Base-by-base conservation (phyloP, 306 rosid species). In the Quercus robur region DNA sequence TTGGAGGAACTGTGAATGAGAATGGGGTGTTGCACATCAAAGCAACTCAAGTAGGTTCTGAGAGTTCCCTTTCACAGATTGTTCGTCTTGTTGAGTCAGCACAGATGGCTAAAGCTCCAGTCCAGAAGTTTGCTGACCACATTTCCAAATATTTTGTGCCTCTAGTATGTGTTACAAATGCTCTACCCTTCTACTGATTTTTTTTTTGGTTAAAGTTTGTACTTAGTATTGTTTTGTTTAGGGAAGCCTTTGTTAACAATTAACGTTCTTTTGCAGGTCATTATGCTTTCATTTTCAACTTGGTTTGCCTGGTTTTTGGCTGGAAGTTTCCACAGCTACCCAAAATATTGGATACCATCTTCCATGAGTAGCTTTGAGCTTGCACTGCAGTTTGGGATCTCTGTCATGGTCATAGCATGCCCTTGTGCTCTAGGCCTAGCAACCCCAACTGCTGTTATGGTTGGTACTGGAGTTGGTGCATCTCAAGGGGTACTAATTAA, bases 381-480 rank as follows among this genome's bases (percentile, higher is more conserved):
- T 59, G 93, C 98, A n/a, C 97, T 94, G 52, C 95, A 94, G 81
- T 94, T 94, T 77, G 98, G 95, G 33, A 94, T 94, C 23, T 90
- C 97, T 1, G 95, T 91, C 14, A 91, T 94, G 93, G 98, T 94
- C 75, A 94, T 91, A 78, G 98, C 98, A 4, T 94, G 98, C 77
- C 98, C 98, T 79, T 94, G 98, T 88, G 97, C 98, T 44, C 81
- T 91, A 41, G 98, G 98, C 78, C 90, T 94, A 20, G 98, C 97
- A 25, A 94, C 98, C 76, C 98, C 98, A 3, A 94, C 98, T 0
- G 97, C 98, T 2, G 92, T 94, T 46, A 94, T 94, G 98, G 98
- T 94, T 64, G 98, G 98, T 41, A 94, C 97, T 4, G 97, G 98
- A 21, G 95, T 94, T 61, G 98, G 98, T 56, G 98, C 98, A 25